Percentiles rank a stretch among this genome's conserved stretches.
These are phyloP conservation scores for Rosa chinensis DNA, from an alignment of 306 rosid genomes.

Conservation along the genomic window DNA sequence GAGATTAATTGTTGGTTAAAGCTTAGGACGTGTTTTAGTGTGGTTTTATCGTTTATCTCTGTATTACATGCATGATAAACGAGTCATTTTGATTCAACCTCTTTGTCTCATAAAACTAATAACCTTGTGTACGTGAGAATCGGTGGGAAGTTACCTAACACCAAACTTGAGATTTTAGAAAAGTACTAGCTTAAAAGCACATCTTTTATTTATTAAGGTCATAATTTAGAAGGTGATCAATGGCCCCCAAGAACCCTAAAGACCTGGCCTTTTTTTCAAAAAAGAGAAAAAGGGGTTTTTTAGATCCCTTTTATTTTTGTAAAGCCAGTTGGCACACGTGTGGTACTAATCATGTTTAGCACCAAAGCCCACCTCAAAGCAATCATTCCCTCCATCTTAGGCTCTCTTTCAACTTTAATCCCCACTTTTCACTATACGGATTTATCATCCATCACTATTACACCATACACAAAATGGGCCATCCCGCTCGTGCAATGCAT, in stretches of 20 bases:
- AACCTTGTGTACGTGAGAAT: not conserved
- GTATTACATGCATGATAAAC: not conserved
- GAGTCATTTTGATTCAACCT: not conserved
- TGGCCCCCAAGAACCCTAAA: constrained; percentile 33
- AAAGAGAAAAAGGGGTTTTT: constrained; percentile 8
- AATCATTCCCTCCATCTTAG: constrained; percentile 65
- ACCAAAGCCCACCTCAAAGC: constrained; percentile 53
- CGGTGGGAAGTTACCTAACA: not conserved
- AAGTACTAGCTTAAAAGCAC: constrained; percentile 21
- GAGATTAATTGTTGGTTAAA: not conserved
- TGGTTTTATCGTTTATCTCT: not conserved
- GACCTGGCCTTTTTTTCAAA: constrained; percentile 5
- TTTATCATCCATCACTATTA: constrained; percentile 21
- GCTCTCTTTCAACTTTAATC: constrained; percentile 23
- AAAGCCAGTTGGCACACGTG: constrained; percentile 89
- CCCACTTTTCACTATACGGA: not conserved
- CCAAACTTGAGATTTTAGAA: constrained; percentile 13
- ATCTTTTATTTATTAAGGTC: constrained; percentile 16
- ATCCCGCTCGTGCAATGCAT: constrained; percentile 80
- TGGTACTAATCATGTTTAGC: constrained; percentile 89
- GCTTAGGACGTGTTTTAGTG: not conserved
- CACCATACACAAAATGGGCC: constrained; percentile 52
- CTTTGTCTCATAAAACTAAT: not conserved
- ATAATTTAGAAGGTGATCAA: constrained; percentile 40
- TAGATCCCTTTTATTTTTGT: constrained; percentile 28